Conservation (phyloP, 768 basidiomycete genomes). For the Podaxis rugospora region DNA sequence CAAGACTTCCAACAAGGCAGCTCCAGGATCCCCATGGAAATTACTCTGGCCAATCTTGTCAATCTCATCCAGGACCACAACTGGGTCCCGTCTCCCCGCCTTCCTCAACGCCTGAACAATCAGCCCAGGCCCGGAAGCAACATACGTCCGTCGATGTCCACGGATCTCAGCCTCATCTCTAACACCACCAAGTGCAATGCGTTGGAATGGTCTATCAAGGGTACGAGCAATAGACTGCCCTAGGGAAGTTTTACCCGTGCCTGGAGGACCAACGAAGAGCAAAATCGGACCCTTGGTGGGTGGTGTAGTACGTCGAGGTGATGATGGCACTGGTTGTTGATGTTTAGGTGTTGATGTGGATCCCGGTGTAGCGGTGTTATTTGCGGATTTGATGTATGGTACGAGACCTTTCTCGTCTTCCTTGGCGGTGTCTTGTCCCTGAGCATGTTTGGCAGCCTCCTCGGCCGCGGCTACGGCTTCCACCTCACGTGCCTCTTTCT, state of each 20-base stretch:
- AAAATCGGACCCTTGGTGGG: conserved; percentile 13
- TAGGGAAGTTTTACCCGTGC: conserved; percentile 88
- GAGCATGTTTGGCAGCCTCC: conserved; percentile 17
- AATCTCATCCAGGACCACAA: conserved; percentile 87
- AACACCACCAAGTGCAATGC: conserved; percentile 89
- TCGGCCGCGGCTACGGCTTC: conserved; percentile 17
- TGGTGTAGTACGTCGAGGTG: background rate
- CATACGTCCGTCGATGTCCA: conserved; percentile 72
- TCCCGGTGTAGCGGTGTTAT: background rate
- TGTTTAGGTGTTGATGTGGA: background rate
- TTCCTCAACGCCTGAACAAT: conserved; percentile 86
- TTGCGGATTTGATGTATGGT: conserved; percentile 16
- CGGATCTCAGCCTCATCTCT: conserved; percentile 79
- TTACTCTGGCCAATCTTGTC: conserved; percentile 88
- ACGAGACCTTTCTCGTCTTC: conserved; percentile 23
- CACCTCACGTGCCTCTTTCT: conserved; percentile 23
- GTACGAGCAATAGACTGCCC: conserved; percentile 86
- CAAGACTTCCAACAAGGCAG: conserved; percentile 86
- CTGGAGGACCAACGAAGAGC: conserved; percentile 85
- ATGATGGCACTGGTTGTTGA: conserved; percentile 44
- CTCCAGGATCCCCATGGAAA: conserved; percentile 89
- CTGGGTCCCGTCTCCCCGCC: conserved; percentile 75
- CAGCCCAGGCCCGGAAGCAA: conserved; percentile 81
- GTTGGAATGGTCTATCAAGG: conserved; percentile 81
- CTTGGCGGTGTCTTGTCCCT: conserved; percentile 14